Conservation (phyloP, 192 early-diverging fungal genomes). For the Mortierella alpina region DNA sequence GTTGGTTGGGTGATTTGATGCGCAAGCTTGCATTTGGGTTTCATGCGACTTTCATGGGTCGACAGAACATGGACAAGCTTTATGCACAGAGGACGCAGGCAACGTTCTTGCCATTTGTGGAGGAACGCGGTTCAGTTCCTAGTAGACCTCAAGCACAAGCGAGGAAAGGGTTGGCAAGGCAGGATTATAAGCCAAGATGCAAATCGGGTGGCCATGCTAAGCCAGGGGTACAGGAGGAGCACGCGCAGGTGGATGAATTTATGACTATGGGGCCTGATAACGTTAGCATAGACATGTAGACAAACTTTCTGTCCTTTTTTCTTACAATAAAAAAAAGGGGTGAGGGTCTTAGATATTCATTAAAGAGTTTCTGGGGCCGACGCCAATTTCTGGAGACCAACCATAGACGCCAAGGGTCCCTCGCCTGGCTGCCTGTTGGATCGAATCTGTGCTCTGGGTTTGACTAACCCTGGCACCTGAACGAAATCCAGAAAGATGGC, state of each 20-base stretch:
- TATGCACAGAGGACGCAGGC: slow-evolving; percentile 17
- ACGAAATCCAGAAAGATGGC: neutral
- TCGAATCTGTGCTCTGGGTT: neutral
- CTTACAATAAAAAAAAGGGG: neutral
- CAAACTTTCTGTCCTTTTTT: neutral
- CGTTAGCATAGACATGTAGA: neutral
- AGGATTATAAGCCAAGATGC: neutral
- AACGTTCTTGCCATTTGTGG: slow-evolving; percentile 15
- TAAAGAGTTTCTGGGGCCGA: no score
- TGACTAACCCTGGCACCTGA: neutral
- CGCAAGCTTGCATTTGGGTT: slow-evolving; percentile 4
- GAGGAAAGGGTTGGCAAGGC: neutral
- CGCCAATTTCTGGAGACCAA: no score
- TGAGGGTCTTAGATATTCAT: neutral
- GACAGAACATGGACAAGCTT: slow-evolving; percentile 1
- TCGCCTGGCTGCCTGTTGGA: neutral
- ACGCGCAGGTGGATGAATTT: slow-evolving; percentile 14
- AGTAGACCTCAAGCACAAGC: neutral
- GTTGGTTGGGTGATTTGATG: slow-evolving; percentile 3
- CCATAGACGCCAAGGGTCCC: neutral
- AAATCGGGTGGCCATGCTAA: neutral
- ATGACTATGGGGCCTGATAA: neutral
- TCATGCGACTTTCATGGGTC: slow-evolving; percentile 2
- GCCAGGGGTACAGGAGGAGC: neutral
- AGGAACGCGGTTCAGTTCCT: slow-evolving; percentile 4